Conservation (phyloP, 352 stramenopile genomes). For the Phytopythium vexans region DNA sequence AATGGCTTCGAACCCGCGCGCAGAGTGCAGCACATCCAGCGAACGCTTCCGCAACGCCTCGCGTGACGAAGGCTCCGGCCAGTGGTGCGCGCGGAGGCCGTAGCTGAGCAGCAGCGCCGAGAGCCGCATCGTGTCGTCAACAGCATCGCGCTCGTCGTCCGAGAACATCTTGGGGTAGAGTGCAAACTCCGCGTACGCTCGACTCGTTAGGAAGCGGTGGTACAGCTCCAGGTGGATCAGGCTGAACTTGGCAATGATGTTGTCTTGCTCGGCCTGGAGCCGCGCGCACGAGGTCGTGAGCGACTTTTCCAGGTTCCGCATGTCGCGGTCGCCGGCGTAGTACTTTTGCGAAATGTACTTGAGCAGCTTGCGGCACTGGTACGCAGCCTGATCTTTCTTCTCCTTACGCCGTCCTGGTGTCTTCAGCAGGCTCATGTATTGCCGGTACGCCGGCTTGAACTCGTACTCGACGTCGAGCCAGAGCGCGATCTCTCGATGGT, state of each 20-base stretch:
- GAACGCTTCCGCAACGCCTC: slow-evolving; percentile 48
- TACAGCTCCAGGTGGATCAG: slow-evolving; percentile 86
- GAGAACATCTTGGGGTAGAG: slow-evolving; percentile 59
- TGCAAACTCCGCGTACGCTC: slow-evolving; percentile 80
- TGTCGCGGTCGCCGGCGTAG: slow-evolving; percentile 71
- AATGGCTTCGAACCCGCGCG: slow-evolving; percentile 71
- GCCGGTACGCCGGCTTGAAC: slow-evolving; percentile 80
- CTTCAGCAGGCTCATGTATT: slow-evolving; percentile 66
- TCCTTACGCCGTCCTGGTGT: slow-evolving; percentile 34
- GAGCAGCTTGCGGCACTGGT: slow-evolving; percentile 64
- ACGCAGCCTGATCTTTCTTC: slow-evolving; percentile 53
- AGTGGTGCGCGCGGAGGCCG: slow-evolving; percentile 78
- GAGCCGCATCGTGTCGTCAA: slow-evolving; percentile 70
- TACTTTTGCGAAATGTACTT: slow-evolving; percentile 87
- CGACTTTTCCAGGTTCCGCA: slow-evolving; percentile 65
- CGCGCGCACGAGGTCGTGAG: slow-evolving; percentile 58
- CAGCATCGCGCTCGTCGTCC: slow-evolving; percentile 48
- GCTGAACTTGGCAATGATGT: slow-evolving; percentile 80
- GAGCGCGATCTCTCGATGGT: slow-evolving; percentile 81
- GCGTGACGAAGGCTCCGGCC: slow-evolving; percentile 42
- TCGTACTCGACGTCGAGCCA: slow-evolving; percentile 88
- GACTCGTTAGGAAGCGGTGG: slow-evolving; percentile 81
- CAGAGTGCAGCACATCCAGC: slow-evolving; percentile 60
- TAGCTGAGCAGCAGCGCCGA: slow-evolving; percentile 76
- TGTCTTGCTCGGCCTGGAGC: slow-evolving; percentile 78